Evolutionary conservation across 2,329 filamentous ascomycete species (phyloP), one percentile per base, ranked within the genome.

Genomic region (Penicillium sp.): DNA sequence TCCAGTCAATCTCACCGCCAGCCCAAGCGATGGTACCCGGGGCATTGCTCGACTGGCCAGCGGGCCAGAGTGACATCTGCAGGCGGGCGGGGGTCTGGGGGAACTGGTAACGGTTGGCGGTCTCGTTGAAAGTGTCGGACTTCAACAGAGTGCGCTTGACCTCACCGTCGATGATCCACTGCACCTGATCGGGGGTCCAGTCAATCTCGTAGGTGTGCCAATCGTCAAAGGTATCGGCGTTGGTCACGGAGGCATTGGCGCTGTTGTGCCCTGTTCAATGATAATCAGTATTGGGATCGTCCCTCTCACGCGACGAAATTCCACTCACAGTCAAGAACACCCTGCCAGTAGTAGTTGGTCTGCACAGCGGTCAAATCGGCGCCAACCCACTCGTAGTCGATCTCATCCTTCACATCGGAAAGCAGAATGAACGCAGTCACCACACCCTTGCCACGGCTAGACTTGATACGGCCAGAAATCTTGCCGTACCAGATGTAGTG

Each of bases 401-500:
- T 96, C 75, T 99, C 94, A 68, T 99, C 94, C 81, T 96, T 95
- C 67, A 95, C 88, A 67, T 97, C 93, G 33, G 89, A 92, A 73
- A 96, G 85, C 68, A 97, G 79, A 71, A 99, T 99, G 70, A 99
- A 99, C 28, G 91, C 93, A 2, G 91, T 95, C n/a, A 99, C 88
- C 21, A 99, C 94, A 80, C 94, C 94, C 42, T 80, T 76, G 52
- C 91, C 92, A 66, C 89, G 86, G 59, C 87, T 88, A 0, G 91
- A 93, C 80, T 90, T 94, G 72, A 97, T 79, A 51, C 79, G 88
- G 49, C 90, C 90, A 71, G 87, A 88, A 65, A 96, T 86, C 73
- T 89, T 96, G 68, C 94, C 94, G 73, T 97, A 99, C 94, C 94
- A 97, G 75, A 99, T 86, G 75, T 96, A 97, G 61, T 85, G 81